A percentile compares a stretch with the other conserved stretches of the same genome.
These are phyloP conservation scores for Tilletia walkeri DNA, from an alignment of 1,284 basidiomycete genomes.

Conservation along the genomic window DNA sequence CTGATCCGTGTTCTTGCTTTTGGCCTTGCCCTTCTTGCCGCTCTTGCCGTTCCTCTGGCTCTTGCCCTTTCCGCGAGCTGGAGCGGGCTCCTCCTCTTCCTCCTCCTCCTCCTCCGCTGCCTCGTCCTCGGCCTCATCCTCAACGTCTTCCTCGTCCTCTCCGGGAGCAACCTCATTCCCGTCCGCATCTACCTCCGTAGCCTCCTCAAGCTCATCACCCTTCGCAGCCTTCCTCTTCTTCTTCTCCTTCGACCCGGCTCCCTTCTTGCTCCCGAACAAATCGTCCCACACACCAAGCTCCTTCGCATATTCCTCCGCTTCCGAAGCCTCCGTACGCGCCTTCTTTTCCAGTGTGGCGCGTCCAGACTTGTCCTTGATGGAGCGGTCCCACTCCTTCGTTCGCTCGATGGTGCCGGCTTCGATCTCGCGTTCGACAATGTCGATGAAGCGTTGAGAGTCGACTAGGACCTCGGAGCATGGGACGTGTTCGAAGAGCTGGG, in stretches of 20 bases:
- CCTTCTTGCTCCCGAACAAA: constrained; percentile 39
- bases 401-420: constrained; percentile 31
- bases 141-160: constrained; percentile 24
- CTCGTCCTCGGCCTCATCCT: constrained; percentile 8
- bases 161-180: constrained; percentile 1
- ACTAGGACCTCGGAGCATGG: constrained; percentile 17
- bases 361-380: constrained; percentile 17
- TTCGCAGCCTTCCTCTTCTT: constrained; percentile 17
- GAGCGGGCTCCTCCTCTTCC: neutral
- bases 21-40: neutral
- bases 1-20: neutral
- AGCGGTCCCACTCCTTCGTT: constrained; percentile 19
- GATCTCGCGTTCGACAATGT: constrained; percentile 31
- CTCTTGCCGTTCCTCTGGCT: constrained; percentile 13
- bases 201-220: neutral
- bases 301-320: constrained; percentile 22
- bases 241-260: constrained; percentile 29
- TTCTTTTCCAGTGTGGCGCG: constrained; percentile 8
- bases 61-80: constrained; percentile 21
- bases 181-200: constrained; percentile 18
- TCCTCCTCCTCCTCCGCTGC: constrained; percentile 5
- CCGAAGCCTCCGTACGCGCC: constrained; percentile 18
- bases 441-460: constrained; percentile 22
- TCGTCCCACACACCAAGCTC: constrained; percentile 53
- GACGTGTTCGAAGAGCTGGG: constrained; percentile 26